Evolutionary conservation across 129 eudicot genomes (phyloP), one percentile per base, ranked within the genome.

Genomic region (Escallonia herrerae): DNA sequence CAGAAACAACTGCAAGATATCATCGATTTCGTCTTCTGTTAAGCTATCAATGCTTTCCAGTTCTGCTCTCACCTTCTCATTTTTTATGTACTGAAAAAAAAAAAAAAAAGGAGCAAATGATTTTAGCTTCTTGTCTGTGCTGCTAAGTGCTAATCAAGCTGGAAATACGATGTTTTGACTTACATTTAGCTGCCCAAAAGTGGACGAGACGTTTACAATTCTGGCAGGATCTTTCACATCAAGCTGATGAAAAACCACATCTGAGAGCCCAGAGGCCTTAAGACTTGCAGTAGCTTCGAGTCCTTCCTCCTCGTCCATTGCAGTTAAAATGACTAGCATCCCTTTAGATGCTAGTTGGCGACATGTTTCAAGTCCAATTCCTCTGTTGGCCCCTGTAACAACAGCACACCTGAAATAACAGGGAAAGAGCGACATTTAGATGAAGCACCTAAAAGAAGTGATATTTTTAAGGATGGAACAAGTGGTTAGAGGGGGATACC

Each of bases 141-240:
- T 8, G 4, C 1, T 8, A 8, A 57, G 7, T n/a, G 38, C 7
- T 11, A 6, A 59, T 48, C 8, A 39, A 7, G 61, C 43, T 44
- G 37, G 43, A 10, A 15, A 42, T 9, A 10, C 1, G 4, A 43
- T 5, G 8, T 40, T 37, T 54, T 13, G 12, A 53, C 5, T 62
- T 79, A 72, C 84, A 43, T 7, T n/a, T 64, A 83, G 74, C 33
- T 72, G 58, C 57, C 80, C 79, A 11, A 5, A 69, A 13, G 1
- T n/a, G 49, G 87, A 79, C 11, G 82, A 60, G 8, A 82, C 48
- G 44, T 75, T 82, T 3, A 82, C 84, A 39, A 82, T 75, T 79
- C 84, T 75, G 10, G 87, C 72, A n/a, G n/a, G n/a, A n/a, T n/a
- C 67, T 46, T 33, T 44, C 6, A 63, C 13, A 63, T 63, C 67